phyloP scores from a whole-genome alignment of 257 asterid genomes.

The Nicotiana knightiana region DNA sequence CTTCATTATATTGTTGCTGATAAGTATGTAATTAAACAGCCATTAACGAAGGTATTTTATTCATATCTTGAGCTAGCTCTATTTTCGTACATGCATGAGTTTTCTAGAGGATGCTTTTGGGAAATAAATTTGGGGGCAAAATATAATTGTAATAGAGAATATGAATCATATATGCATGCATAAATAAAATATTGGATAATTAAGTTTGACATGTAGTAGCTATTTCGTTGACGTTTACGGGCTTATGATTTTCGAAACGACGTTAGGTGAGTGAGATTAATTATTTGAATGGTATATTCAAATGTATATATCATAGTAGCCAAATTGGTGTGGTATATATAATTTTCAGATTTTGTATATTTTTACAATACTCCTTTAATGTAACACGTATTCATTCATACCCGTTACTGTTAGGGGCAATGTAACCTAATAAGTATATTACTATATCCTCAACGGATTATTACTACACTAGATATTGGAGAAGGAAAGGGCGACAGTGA shows the following conservation, averaged over 20 bases:
- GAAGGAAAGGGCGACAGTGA: no score
- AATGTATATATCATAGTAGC: background rate
- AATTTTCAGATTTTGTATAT: background rate
- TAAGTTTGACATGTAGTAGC: background rate
- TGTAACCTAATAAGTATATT: background rate
- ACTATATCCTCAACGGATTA: background rate
- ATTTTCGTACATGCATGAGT: no score
- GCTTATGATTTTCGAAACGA: background rate
- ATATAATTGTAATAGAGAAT: background rate
- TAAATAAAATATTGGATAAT: background rate
- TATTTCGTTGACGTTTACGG: background rate
- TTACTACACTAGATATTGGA: no score
- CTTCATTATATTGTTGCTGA: background rate
- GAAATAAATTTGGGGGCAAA: background rate
- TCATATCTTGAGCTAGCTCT: no score
- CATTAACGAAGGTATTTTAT: background rate
- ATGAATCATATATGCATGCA: background rate
- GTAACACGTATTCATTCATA: background rate
- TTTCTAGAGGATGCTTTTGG: background rate
- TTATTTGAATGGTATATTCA: background rate
- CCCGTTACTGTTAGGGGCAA: background rate
- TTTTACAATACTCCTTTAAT: background rate
- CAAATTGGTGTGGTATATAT: background rate
- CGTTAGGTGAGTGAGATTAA: background rate
- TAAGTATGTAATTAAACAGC: background rate